A percentile compares a stretch with the other conserved stretches of the same genome.
These are phyloP conservation scores for Curvularia sp. DNA, from an alignment of 2,329 filamentous ascomycete species.

Conservation along the genomic window DNA sequence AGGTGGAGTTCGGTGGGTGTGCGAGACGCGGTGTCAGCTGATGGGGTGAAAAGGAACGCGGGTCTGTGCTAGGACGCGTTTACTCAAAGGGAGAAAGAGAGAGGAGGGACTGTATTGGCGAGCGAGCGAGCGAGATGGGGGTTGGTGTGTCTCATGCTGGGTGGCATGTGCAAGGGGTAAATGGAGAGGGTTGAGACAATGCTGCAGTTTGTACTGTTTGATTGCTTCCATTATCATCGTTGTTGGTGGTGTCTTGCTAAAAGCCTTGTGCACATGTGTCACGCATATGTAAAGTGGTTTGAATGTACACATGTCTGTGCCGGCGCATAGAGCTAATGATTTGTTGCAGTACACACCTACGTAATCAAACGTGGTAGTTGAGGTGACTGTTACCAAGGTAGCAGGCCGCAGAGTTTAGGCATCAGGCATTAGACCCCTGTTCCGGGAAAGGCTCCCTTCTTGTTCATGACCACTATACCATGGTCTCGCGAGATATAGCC, in stretches of 20 bases:
- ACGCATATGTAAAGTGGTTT: no score
- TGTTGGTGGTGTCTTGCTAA: no score
- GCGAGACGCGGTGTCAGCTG: slow-evolving; percentile 46
- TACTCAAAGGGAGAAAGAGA: no score
- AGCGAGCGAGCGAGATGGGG: no score
- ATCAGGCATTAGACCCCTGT: slow-evolving; percentile 67
- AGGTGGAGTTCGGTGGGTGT: not conserved
- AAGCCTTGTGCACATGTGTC: not conserved
- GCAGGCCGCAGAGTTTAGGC: slow-evolving; percentile 26
- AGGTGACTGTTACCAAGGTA: slow-evolving; percentile 24
- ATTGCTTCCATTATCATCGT: no score
- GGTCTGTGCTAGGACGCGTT: slow-evolving; percentile 31
- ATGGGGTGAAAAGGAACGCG: slow-evolving; percentile 33
- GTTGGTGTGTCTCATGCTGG: not conserved
- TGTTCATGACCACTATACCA: slow-evolving; percentile 90
- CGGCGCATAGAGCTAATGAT: slow-evolving; percentile 13
- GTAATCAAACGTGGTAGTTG: slow-evolving; percentile 4
- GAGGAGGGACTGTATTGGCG: no score
- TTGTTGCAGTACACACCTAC: slow-evolving; percentile 3
- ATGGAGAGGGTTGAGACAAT: no score
- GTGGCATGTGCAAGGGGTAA: no score
- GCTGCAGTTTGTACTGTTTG: no score
- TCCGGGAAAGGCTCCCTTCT: slow-evolving; percentile 90
- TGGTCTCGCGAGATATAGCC: slow-evolving; percentile 94
- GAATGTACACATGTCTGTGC: not conserved